Conservation (phyloP, 192 early-diverging fungal species). For the Gigaspora rosea region DNA sequence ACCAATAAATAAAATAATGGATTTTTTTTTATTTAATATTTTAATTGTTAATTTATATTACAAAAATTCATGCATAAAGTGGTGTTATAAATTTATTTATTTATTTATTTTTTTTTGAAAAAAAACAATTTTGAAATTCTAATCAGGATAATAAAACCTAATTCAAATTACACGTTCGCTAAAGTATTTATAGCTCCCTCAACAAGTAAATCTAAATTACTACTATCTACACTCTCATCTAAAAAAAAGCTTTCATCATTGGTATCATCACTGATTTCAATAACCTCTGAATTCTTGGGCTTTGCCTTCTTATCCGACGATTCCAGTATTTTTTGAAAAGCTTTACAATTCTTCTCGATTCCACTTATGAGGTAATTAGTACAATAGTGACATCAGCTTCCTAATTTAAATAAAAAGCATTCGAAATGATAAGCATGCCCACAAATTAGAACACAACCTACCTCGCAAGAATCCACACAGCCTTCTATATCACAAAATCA, state of each 20-base stretch:
- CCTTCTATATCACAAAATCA: background rate
- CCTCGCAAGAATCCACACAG: background rate
- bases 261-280: background rate
- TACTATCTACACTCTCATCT: background rate
- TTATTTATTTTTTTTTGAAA: too few species aligned
- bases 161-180: background rate
- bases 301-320: background rate
- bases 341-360: too few species aligned
- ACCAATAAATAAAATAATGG: too few species aligned
- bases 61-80: too few species aligned
- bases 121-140: background rate
- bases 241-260: conserved; percentile 6
- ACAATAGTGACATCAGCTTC: background rate
- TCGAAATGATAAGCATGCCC: conserved; percentile 13
- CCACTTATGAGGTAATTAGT: background rate
- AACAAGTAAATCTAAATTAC: background rate
- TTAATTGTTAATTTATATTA: too few species aligned
- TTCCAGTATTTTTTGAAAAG: too few species aligned
- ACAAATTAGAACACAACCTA: conserved; percentile 19
- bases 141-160: background rate
- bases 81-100: background rate
- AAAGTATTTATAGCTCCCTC: background rate
- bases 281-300: too few species aligned
- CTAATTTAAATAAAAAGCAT: conserved; percentile 17
- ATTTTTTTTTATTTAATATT: too few species aligned